phyloP scores from a whole-genome alignment of 148 eudicot genomes.

The Bassia scoparia region DNA sequence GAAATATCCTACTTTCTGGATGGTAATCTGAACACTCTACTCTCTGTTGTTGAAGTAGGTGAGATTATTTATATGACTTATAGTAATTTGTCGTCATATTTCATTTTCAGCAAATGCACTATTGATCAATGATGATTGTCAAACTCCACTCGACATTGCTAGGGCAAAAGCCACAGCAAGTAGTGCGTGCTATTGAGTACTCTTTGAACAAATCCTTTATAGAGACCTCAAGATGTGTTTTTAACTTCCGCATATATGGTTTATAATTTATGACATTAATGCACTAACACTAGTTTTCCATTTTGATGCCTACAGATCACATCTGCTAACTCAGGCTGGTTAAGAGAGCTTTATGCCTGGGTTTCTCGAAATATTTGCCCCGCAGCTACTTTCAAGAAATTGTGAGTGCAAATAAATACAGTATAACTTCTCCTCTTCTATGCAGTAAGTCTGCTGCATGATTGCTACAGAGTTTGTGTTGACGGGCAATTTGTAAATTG shows the following conservation, averaged over 20 bases:
- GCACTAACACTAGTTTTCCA: conserved; percentile 16
- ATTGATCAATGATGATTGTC: conserved; percentile 89
- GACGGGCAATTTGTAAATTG: neutral
- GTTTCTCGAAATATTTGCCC: conserved; percentile 78
- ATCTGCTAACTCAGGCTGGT: conserved; percentile 94
- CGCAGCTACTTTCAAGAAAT: conserved; percentile 75
- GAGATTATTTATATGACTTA: neutral
- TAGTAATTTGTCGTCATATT: neutral
- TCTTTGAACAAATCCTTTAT: neutral
- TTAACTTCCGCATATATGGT: neutral
- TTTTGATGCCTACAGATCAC: conserved; percentile 48
- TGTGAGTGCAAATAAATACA: conserved; percentile 62
- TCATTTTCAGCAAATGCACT: conserved; percentile 67
- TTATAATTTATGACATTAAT: neutral
- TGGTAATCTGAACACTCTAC: neutral
- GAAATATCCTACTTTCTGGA: too few relatives aligned
- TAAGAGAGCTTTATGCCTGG: conserved; percentile 84
- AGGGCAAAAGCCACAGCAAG: conserved; percentile 62
- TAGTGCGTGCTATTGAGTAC: conserved; percentile 88
- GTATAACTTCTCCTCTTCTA: neutral
- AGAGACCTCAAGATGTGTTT: neutral
- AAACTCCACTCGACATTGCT: conserved; percentile 86
- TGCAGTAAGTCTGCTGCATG: neutral
- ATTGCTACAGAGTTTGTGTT: neutral
- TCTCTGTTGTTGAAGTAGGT: neutral